Percentiles rank a stretch among this genome's conserved stretches.
These are phyloP conservation scores for Skeletonema potamos DNA, from an alignment of 108 stramenopile genomes.

Conservation along the genomic window DNA sequence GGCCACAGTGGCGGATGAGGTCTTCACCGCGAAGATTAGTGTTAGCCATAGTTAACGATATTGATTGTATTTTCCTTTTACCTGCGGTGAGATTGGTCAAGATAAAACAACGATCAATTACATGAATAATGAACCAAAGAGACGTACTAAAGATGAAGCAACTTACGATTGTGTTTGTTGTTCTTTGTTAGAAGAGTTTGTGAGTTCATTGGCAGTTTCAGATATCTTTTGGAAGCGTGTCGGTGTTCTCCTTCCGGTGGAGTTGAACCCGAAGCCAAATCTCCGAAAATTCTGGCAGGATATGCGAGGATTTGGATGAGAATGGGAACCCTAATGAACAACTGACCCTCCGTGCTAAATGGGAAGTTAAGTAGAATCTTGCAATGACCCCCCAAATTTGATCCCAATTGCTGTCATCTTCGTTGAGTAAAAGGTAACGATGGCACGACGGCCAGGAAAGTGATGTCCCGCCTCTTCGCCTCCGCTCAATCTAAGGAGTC, in stretches of 20 bases:
- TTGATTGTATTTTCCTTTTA: background rate
- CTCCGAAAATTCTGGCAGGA: background rate
- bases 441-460: background rate
- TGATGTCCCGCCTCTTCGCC: background rate
- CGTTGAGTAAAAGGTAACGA: background rate
- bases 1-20: constrained; percentile 52
- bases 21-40: constrained; percentile 37
- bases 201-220: background rate
- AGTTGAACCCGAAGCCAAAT: background rate
- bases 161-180: too few species aligned
- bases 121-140: too few species aligned
- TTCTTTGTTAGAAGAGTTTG: background rate
- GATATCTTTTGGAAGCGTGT: background rate
- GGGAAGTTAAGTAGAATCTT: too few species aligned
- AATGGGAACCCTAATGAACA: too few species aligned
- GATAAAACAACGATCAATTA: too few species aligned
- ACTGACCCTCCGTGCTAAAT: too few species aligned
- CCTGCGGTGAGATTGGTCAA: too few species aligned
- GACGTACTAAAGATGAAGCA: too few species aligned
- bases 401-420: background rate
- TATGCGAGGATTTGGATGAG: background rate
- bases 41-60: constrained; percentile 24
- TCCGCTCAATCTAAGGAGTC: background rate
- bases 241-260: background rate
- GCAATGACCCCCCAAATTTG: background rate